A percentile compares a stretch with the other conserved stretches of the same genome.
phyloP scores from a whole-genome alignment of 108 stramenopile species.

The Schizochytrium sp. region DNA sequence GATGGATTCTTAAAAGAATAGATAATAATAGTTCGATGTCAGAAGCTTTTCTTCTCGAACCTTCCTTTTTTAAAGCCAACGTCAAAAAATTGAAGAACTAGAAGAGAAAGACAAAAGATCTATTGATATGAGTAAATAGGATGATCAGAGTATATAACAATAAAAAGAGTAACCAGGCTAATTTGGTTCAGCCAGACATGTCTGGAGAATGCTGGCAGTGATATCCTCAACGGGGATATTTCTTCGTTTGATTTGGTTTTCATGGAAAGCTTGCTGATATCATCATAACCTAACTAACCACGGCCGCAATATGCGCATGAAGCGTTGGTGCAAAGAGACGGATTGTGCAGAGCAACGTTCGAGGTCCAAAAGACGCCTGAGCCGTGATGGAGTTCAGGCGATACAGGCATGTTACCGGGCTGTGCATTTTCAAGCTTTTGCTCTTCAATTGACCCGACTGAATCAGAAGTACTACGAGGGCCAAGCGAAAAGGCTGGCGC shows the following conservation, averaged over 20 bases:
- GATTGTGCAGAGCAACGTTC: neutral
- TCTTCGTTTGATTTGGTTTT: neutral
- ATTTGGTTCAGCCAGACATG: neutral
- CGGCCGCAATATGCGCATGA: conserved; percentile 2
- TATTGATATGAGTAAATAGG: neutral
- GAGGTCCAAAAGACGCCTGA: neutral
- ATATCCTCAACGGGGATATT: neutral
- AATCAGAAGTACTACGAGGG: neutral
- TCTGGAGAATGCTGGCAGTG: neutral
- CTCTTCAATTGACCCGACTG: neutral
- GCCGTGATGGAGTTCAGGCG: neutral
- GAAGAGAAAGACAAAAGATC: neutral
- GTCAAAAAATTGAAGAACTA: neutral
- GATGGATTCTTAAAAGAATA: too few species aligned
- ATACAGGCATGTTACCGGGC: neutral
- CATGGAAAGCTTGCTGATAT: neutral
- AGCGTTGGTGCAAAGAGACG: neutral
- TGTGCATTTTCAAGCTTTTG: neutral
- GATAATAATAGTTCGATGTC: neutral
- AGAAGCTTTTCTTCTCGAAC: neutral
- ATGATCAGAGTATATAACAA: neutral
- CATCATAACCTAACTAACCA: neutral
- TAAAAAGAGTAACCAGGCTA: neutral
- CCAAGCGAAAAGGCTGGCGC: neutral
- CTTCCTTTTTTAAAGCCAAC: neutral